Evolutionary conservation across 1,284 basidiomycete species (phyloP), one percentile per base, ranked within the genome.

Genomic region (Thelephora terrestris): DNA sequence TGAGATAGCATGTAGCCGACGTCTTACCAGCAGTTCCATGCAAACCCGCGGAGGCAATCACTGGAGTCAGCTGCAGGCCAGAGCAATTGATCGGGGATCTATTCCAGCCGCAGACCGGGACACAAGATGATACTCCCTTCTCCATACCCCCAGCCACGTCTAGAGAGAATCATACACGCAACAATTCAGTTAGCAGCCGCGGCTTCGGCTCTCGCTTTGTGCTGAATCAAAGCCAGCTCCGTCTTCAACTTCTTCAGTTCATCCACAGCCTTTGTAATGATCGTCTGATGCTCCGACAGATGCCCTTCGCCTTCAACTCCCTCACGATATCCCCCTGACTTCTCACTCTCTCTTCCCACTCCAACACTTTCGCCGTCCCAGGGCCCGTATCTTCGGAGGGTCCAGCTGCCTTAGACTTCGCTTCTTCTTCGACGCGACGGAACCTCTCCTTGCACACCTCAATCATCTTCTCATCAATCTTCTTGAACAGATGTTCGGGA

Each of bases 401-500:
- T n/a, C n/a, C n/a, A n/a, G n/a, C n/a, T 56, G 29, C 49, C 51
- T 3, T 52, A 50, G 7, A 53, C 52, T n/a, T n/a, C n/a, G n/a
- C n/a, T n/a, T n/a, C 55, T 66, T 65, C 55, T 62, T 64, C 47
- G 64, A 61, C 17, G 69, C 65, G 0, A 61, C 71, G n/a, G n/a
- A 94, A 99, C 66, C 84, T 81, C 44, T 68, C 69, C 54, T 85
- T 77, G 86, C 88, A 98, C 9, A 79, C 74, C 34, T 90, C 84
- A 37, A 85, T 87, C 81, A 89, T 88, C 65, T 82, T 86, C 57
- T 92, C 89, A 51, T 97, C 91, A 56, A 99, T 97, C 61, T 80
- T 84, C 71, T 89, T 91, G 75, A 99, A 98, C 55, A 99, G 68
- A 66, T 97, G 88, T 46, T 81, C 85, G 6, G 95, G 91, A 56